These are phyloP conservation scores for Xylaria arbuscula DNA, from an alignment of 2,329 filamentous ascomycete species.

Conservation along the genomic window DNA sequence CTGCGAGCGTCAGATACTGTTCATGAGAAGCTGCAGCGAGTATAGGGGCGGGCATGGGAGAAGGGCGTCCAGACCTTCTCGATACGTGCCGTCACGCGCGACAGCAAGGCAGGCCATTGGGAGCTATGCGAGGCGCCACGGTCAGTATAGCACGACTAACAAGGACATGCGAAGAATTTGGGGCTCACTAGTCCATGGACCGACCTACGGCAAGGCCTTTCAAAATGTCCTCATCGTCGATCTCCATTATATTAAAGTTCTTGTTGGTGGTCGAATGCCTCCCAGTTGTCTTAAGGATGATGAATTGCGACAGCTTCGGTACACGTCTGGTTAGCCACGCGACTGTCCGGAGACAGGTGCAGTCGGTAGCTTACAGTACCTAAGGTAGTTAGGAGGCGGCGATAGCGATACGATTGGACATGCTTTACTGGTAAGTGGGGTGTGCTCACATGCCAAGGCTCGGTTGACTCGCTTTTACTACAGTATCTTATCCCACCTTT, in stretches of 20 bases:
- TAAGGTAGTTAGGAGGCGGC: too few species aligned
- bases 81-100: slow-evolving; percentile 52
- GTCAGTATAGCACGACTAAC: slow-evolving; percentile 34
- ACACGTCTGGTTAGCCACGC: slow-evolving; percentile 6
- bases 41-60: slow-evolving; percentile 24
- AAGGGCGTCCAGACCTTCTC: slow-evolving; percentile 62
- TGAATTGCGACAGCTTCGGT: slow-evolving; percentile 27
- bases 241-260: slow-evolving; percentile 60
- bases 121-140: slow-evolving; percentile 47
- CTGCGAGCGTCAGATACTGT: slow-evolving; percentile 25
- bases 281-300: neutral
- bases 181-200: slow-evolving; percentile 65
- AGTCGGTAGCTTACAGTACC: too few species aligned
- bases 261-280: neutral
- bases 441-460: neutral
- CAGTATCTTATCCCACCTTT: neutral
- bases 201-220: slow-evolving; percentile 62
- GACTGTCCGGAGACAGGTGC: too few species aligned
- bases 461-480: too few species aligned
- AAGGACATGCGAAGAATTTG: neutral
- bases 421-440: slow-evolving; percentile 4
- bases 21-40: neutral
- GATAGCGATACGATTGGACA: slow-evolving; percentile 7
- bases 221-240: slow-evolving; percentile 65
- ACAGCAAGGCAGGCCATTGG: slow-evolving; percentile 54